Conservation (phyloP, 2,329 filamentous ascomycete genomes). For the Pseudogymnoascus pannorum region DNA sequence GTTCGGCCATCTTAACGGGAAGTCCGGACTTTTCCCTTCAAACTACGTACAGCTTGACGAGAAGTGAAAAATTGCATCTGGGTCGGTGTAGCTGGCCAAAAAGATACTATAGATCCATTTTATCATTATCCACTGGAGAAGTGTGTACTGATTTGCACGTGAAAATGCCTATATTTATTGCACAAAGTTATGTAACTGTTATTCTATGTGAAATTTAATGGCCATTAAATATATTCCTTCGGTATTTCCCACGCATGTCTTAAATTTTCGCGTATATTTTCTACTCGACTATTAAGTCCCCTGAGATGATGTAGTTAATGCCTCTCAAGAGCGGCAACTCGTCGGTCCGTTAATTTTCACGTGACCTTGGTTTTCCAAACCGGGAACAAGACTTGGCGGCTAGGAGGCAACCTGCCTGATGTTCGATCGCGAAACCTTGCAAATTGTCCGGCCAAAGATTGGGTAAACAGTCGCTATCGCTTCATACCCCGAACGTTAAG, state of each 20-base stretch:
- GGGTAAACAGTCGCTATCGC: constrained; percentile 3
- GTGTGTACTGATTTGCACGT: constrained; percentile 3
- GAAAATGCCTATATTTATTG: constrained; percentile 1
- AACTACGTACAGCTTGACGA: constrained; percentile 56
- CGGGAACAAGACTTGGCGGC: constrained; percentile 9
- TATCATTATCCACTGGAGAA: not conserved
- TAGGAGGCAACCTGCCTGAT: constrained; percentile 1
- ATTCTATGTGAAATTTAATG: not conserved
- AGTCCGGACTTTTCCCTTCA: constrained; percentile 74
- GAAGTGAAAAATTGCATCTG: constrained; percentile 12
- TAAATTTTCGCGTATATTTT: not conserved
- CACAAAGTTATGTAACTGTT: not conserved
- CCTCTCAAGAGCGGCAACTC: not conserved
- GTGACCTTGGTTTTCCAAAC: not conserved
- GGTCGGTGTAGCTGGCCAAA: not conserved
- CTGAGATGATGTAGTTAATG: not conserved
- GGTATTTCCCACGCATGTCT: not conserved
- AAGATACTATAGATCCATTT: constrained; percentile 5
- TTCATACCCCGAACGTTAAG: constrained; percentile 2
- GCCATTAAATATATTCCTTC: not conserved
- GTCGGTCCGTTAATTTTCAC: not conserved
- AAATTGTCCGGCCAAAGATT: constrained; percentile 9
- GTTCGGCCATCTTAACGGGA: constrained; percentile 78
- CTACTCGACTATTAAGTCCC: not conserved
- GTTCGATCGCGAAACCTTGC: constrained; percentile 9